Evolutionary conservation across 2,329 filamentous ascomycete species (phyloP), one percentile per base, ranked within the genome.

Genomic region (Diaporthe ampelina): DNA sequence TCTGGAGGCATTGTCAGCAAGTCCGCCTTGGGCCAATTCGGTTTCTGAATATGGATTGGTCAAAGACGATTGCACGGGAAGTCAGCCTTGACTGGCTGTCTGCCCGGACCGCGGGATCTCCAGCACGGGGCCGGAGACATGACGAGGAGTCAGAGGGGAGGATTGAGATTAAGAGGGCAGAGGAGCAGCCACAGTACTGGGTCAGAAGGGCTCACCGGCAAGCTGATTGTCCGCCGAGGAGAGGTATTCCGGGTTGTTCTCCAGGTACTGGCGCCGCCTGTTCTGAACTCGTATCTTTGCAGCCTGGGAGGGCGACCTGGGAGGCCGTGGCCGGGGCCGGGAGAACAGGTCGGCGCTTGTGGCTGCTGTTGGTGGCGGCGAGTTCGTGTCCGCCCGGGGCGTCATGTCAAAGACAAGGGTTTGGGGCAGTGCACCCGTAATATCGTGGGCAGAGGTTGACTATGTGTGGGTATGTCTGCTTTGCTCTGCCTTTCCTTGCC

Each of bases 181-280:
- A 37, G 37, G 37, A 37, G 37, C 40, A 19, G 15, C 40, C 40
- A 17, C 2, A 7, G 40, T 43, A 19, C 40, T 19, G 52, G 17
- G 8, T n/a, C 40, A 26, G 29, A 9, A 26, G 29, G 24, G 10
- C 83, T 37, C 79, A 89, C 88, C 85, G 32, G 88, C 87, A 50
- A 91, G 84, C 78, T 91, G 89, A 74, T 90, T 89, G 58, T 91
- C 89, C 4, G 85, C 76, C 24, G 81, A 86, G 43, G 82, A 77
- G 81, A 96, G 93, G 84, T 97, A 97, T 71, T 90, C 88, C 3
- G 93, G 92, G 80, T 96, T 90, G 6, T 89, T 86, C 75, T 92
- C 89, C 32, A 97, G 87, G 80, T 95, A 97, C 79, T 92, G 91
- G 77, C 94, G 92, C 19, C 95, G 90, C 68, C 95, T 89, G 83